Evolutionary conservation across 345 rosid genomes (phyloP).

Genomic region (Citrus trifoliata): DNA sequence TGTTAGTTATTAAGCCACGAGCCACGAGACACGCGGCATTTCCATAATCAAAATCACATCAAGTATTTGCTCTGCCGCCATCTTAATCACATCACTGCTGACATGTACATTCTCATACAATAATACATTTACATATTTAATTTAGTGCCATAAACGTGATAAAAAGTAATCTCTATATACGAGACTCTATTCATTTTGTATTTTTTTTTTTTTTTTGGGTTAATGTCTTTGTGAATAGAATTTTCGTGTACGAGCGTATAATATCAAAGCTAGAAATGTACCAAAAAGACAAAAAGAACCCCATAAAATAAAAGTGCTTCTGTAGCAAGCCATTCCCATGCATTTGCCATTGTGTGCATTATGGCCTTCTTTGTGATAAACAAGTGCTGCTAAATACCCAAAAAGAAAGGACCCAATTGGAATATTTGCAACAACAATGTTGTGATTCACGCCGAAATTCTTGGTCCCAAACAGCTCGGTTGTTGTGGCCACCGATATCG

Average conservation of each 20-base stretch:
- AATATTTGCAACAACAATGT: slow-evolving; percentile 68
- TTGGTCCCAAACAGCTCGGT: slow-evolving; percentile 73
- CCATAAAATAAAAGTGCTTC: slow-evolving; percentile 63
- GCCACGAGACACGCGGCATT: background rate
- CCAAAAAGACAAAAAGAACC: slow-evolving; percentile 59
- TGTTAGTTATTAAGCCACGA: background rate
- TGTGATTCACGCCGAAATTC: slow-evolving; percentile 81
- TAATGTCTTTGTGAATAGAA: slow-evolving; percentile 34
- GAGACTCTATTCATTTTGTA: background rate
- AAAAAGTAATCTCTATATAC: too few relatives aligned
- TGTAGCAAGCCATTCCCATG: slow-evolving; percentile 66
- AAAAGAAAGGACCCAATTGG: slow-evolving; percentile 78
- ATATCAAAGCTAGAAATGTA: slow-evolving; percentile 43
- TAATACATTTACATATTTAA: too few relatives aligned
- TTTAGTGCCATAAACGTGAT: too few relatives aligned
- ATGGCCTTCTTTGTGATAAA: slow-evolving; percentile 40
- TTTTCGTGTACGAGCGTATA: slow-evolving; percentile 51
- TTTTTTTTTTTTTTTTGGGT: too few relatives aligned
- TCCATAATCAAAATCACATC: background rate
- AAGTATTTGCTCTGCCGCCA: background rate
- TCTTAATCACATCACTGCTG: background rate
- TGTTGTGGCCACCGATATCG: slow-evolving; percentile 67
- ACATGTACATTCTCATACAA: background rate
- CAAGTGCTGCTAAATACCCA: slow-evolving; percentile 66
- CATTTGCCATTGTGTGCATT: slow-evolving; percentile 39